Conservation (phyloP, 2,329 filamentous ascomycete genomes). For the Trichoderma brevicompactum region DNA sequence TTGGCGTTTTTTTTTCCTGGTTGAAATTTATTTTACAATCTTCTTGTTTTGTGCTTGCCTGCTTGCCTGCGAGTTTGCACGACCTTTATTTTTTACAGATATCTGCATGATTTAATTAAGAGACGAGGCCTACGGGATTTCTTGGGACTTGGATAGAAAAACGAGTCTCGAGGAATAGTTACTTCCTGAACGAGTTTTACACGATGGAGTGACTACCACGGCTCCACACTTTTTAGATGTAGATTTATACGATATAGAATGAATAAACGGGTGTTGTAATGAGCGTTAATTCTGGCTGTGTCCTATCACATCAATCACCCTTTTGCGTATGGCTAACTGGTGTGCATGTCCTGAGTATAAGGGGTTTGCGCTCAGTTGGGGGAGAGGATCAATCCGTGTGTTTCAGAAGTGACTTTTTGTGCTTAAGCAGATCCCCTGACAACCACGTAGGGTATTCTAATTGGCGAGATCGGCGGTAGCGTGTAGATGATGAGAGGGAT, state of each 20-base stretch:
- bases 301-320: background rate
- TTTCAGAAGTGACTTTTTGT: background rate
- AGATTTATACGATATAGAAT: constrained; percentile 31
- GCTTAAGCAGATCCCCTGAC: background rate
- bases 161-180: constrained; percentile 24
- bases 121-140: constrained; percentile 23
- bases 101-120: constrained; percentile 27
- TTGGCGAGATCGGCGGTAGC: constrained; percentile 11
- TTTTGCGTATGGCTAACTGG: background rate
- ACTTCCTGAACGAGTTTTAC: constrained; percentile 21
- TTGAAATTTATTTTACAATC: constrained; percentile 24
- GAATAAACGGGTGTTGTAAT: constrained; percentile 26
- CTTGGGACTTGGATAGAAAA: constrained; percentile 28
- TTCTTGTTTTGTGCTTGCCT: constrained; percentile 28
- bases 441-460: constrained; percentile 1
- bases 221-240: constrained; percentile 26
- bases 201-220: constrained; percentile 16
- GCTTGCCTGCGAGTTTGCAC: constrained; percentile 18
- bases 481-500: background rate
- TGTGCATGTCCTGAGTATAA: background rate
- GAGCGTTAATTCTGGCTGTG: background rate
- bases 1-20: constrained; percentile 27
- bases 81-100: constrained; percentile 12
- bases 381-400: background rate
- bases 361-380: background rate